phyloP scores from a whole-genome alignment of 345 rosid species.

The Citrus reticulata region DNA sequence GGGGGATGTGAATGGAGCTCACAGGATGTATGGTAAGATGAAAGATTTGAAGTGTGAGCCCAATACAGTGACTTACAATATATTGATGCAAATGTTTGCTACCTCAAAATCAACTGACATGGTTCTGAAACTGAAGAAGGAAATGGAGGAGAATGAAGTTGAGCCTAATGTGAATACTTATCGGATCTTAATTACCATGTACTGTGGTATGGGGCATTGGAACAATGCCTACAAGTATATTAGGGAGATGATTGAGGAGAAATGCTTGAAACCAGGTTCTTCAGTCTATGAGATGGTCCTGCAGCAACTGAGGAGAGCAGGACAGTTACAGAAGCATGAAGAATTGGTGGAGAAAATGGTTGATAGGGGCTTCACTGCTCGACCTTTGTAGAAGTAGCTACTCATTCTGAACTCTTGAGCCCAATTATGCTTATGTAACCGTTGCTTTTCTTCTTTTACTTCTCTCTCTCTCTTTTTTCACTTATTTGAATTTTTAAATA shows the following conservation, averaged over 20 bases:
- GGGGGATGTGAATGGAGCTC: slow-evolving; percentile 78
- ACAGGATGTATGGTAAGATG: slow-evolving; percentile 73
- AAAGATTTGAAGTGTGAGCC: slow-evolving; percentile 54
- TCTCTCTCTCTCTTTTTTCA: too few species aligned
- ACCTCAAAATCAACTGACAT: slow-evolving; percentile 71
- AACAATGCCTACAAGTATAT: slow-evolving; percentile 81
- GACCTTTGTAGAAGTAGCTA: slow-evolving; percentile 39
- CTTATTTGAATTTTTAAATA: neutral
- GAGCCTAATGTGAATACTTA: slow-evolving; percentile 92
- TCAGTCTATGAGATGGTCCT: slow-evolving; percentile 69
- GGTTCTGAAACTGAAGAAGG: slow-evolving; percentile 90
- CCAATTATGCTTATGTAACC: neutral
- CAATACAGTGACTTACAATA: slow-evolving; percentile 70
- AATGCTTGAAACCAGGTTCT: slow-evolving; percentile 67
- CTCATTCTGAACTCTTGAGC: neutral
- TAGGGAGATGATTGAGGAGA: slow-evolving; percentile 83
- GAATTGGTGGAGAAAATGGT: slow-evolving; percentile 91
- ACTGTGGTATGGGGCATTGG: slow-evolving; percentile 96
- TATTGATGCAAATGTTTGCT: slow-evolving; percentile 76
- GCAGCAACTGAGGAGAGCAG: slow-evolving; percentile 68
- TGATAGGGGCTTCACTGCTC: slow-evolving; percentile 48
- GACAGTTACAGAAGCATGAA: slow-evolving; percentile 88
- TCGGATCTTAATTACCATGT: slow-evolving; percentile 72
- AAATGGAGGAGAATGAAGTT: slow-evolving; percentile 76
- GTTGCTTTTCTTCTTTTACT: neutral